These are phyloP conservation scores for Plantago rigida DNA, from an alignment of 305 asterid species.

Conservation along the genomic window DNA sequence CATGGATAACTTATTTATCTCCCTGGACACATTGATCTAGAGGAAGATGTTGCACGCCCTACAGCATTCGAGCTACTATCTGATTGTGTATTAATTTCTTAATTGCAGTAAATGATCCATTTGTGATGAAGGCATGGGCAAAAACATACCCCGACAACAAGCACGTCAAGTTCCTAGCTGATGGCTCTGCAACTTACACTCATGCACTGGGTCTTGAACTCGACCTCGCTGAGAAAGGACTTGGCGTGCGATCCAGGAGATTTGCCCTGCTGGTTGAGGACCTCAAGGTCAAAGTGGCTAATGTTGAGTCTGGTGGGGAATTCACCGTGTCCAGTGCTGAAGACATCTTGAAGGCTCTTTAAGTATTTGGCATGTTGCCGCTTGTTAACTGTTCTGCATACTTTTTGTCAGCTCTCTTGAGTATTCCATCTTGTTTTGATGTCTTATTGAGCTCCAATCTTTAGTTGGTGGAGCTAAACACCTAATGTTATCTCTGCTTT, in stretches of 20 bases:
- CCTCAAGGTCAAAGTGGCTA: conserved; percentile 67
- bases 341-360: conserved; percentile 76
- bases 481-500: no score
- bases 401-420: neutral
- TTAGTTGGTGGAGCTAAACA: no score
- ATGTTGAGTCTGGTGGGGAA: conserved; percentile 73
- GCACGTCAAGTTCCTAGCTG: conserved; percentile 74
- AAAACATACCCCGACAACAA: conserved; percentile 72
- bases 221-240: conserved; percentile 73
- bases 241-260: conserved; percentile 69
- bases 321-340: conserved; percentile 82
- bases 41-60: neutral
- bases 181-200: conserved; percentile 67
- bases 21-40: neutral
- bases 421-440: no score
- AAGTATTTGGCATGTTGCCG: conserved; percentile 4
- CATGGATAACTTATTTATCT: neutral
- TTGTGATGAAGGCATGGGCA: conserved; percentile 97
- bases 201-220: conserved; percentile 72
- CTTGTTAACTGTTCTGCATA: neutral
- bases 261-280: conserved; percentile 69
- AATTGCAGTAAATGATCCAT: conserved; percentile 72
- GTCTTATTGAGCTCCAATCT: no score
- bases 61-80: neutral
- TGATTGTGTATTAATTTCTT: neutral